Evolutionary conservation across 768 basidiomycete genomes (phyloP), one percentile per base, ranked within the genome.

Genomic region (Amanita jacksonii): DNA sequence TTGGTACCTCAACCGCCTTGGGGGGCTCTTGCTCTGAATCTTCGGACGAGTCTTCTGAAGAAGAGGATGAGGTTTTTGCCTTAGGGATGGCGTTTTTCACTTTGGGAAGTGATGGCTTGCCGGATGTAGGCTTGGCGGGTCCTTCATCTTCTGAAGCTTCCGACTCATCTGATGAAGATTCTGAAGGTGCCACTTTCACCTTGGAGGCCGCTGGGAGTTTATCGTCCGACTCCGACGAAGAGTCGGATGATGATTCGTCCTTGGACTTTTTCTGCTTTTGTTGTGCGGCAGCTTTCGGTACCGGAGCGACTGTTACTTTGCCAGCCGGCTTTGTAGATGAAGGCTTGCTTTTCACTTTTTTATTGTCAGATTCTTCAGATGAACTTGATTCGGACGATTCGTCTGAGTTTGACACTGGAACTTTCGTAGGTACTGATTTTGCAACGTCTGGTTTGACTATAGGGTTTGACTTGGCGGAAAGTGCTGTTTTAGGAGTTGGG

Each of bases 51-150:
- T 52, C 46, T 8, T 37, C 38, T 1, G 52, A 47, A 5, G 25
- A 34, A 19, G 45, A 16, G 20, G 46, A 22, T 12, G 27, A 22
- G n/a, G n/a, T n/a, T n/a, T n/a, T n/a, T n/a, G n/a, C n/a, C n/a
- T n/a, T n/a, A n/a, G n/a, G n/a, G n/a, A n/a, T n/a, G n/a, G n/a
- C n/a, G n/a, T n/a, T n/a, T n/a, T n/a, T n/a, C n/a, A n/a, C n/a
- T n/a, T n/a, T n/a, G n/a, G n/a, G n/a, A n/a, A n/a, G n/a, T n/a
- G n/a, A n/a, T n/a, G n/a, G 52, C 36, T 57, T 54, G 8, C 59
- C 58, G 40, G 49, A 51, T 27, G 57, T 59, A 20, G 60, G 52
- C n/a, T n/a, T n/a, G n/a, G n/a, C n/a, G n/a, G n/a, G n/a, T n/a
- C n/a, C n/a, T n/a, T n/a, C n/a, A n/a, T n/a, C n/a, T n/a, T n/a